phyloP scores from a whole-genome alignment of 768 basidiomycete genomes.

The Kwoniella pini region DNA sequence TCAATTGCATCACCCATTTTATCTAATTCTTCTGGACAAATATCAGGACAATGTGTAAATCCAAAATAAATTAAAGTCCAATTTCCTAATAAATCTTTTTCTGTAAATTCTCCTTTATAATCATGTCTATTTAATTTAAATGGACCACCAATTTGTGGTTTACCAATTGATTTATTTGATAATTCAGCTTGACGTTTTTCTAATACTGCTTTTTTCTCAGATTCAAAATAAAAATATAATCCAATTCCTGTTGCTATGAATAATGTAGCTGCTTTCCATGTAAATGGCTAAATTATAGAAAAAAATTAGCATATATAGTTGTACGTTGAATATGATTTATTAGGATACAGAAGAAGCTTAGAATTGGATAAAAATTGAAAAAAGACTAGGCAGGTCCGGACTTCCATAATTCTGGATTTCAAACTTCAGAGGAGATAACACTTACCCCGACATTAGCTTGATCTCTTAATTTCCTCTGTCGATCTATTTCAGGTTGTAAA shows the following conservation, averaged over 20 bases:
- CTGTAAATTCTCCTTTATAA: conserved; percentile 64
- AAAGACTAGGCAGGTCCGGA: too few relatives aligned
- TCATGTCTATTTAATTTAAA: conserved; percentile 67
- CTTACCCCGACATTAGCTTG: conserved; percentile 45
- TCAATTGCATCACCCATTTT: conserved; percentile 81
- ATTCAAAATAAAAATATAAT: conserved; percentile 81
- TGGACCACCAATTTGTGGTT: conserved; percentile 87
- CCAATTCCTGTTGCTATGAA: conserved; percentile 82
- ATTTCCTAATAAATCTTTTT: conserved; percentile 79
- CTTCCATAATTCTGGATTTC: too few relatives aligned
- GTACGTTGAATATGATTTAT: too few relatives aligned
- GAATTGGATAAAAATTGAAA: too few relatives aligned
- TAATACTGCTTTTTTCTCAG: conserved; percentile 76
- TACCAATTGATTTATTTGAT: conserved; percentile 71
- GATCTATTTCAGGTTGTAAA: conserved; percentile 10
- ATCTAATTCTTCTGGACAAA: conserved; percentile 96
- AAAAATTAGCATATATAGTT: background rate
- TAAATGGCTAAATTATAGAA: conserved; percentile 70
- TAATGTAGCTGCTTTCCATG: conserved; percentile 75
- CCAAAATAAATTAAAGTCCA: conserved; percentile 88
- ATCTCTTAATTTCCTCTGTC: conserved; percentile 27
- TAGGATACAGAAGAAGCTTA: too few relatives aligned
- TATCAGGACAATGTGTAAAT: conserved; percentile 99
- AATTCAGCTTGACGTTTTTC: conserved; percentile 78
- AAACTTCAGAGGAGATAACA: too few relatives aligned